Base-by-base conservation (phyloP, 1,284 basidiomycete species). In the Puccinia sorghi region DNA sequence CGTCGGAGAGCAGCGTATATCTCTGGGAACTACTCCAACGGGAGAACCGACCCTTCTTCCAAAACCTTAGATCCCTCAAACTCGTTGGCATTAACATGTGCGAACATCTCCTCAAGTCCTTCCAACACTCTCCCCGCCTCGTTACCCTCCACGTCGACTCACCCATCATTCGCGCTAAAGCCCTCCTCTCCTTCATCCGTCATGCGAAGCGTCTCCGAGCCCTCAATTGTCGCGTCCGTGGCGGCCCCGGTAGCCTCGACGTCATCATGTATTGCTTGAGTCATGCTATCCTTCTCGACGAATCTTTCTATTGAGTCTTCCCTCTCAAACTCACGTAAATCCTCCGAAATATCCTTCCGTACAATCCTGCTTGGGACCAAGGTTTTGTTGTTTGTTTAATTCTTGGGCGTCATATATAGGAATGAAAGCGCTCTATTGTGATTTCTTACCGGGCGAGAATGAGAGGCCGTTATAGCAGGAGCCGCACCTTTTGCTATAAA, bases 291-390 rank as follows among this genome's bases (percentile, higher is more conserved):
- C 27, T 32, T 20, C 66, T 69, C 66, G 50, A 69, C 22, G 66
- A 69, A 52, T 69, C 46, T 5, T 69, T 69, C 37, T 69, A 69
- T n/a, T n/a, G n/a, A n/a, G n/a, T n/a, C n/a, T n/a, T n/a, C n/a
- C n/a, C n/a, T n/a, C n/a, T n/a, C n/a, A n/a, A n/a, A n/a, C n/a
- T n/a, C n/a, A n/a, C n/a, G n/a, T n/a, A n/a, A n/a, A n/a, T n/a
- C n/a, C n/a, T n/a, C n/a, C n/a, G n/a, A n/a, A n/a, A n/a, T n/a
- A n/a, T n/a, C n/a, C n/a, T n/a, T n/a, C n/a, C n/a, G n/a, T n/a
- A n/a, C n/a, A n/a, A n/a, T n/a, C n/a, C n/a, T n/a, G n/a, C n/a
- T n/a, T n/a, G n/a, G n/a, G n/a, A n/a, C n/a, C n/a, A n/a, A n/a
- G n/a, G n/a, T n/a, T n/a, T n/a, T n/a, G n/a, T n/a, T n/a, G n/a